Conservation (phyloP, 176 grass and related monocot genomes). For the Zoysia pacifica region DNA sequence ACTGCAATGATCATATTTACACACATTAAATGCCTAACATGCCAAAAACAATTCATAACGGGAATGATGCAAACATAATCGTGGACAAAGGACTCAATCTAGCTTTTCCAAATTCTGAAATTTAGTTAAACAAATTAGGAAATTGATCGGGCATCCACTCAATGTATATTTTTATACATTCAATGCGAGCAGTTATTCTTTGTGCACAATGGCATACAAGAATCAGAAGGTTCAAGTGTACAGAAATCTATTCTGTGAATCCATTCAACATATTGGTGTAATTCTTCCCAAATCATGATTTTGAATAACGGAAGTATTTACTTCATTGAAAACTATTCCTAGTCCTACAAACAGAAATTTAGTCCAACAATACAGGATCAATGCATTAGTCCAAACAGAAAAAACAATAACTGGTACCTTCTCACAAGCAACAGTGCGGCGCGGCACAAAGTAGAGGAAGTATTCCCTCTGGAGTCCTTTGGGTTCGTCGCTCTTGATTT, state of each 20-base stretch:
- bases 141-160: background rate
- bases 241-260: background rate
- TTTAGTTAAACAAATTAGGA: slow-evolving; percentile 16
- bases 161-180: background rate
- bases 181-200: slow-evolving; percentile 1
- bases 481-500: slow-evolving; percentile 65
- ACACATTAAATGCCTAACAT: background rate
- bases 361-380: slow-evolving; percentile 5
- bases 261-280: background rate
- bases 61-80: background rate
- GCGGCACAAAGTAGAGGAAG: slow-evolving; percentile 85
- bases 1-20: background rate
- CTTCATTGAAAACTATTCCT: slow-evolving; percentile 11
- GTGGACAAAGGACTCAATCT: background rate
- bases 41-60: background rate
- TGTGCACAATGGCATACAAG: background rate
- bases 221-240: background rate
- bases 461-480: slow-evolving; percentile 84
- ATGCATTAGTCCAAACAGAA: background rate
- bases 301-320: background rate
- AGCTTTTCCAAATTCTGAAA: background rate
- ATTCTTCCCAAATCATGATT: slow-evolving; percentile 2
- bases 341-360: background rate
- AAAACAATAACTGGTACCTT: slow-evolving; percentile 55
- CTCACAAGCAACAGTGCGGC: slow-evolving; percentile 79